Percentiles rank a stretch among this genome's conserved stretches.
phyloP scores from a whole-genome alignment of 2,329 filamentous ascomycete genomes.

The Arthrobotrys sphaeroides region DNA sequence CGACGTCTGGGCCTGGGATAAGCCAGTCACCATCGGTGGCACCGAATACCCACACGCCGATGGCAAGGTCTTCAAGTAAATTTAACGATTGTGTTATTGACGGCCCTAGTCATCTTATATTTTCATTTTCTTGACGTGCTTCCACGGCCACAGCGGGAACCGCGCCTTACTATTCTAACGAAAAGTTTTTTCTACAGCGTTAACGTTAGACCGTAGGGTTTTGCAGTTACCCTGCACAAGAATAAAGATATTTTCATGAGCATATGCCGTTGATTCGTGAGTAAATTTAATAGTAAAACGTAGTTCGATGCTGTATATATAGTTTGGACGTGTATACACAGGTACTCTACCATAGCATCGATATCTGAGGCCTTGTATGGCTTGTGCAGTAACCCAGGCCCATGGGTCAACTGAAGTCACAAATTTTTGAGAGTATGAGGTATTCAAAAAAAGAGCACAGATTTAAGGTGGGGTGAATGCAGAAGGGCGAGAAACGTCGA shows the following conservation, averaged over 20 bases:
- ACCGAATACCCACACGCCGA: constrained; percentile 89
- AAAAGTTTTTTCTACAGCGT: background rate
- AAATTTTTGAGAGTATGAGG: no score
- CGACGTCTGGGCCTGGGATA: constrained; percentile 91
- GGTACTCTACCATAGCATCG: no score
- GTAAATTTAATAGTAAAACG: no score
- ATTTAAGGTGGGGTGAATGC: no score
- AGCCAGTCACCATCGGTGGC: constrained; percentile 78
- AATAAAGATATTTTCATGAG: constrained; percentile 21
- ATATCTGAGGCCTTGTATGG: no score
- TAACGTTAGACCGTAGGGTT: background rate
- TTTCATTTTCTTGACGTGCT: constrained; percentile 2
- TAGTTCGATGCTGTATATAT: no score
- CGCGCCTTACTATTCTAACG: background rate
- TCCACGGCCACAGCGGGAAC: background rate
- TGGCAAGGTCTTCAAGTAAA: constrained; percentile 99
- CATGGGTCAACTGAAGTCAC: no score
- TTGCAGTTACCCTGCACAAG: constrained; percentile 1
- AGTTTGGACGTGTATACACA: no score
- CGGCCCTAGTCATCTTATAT: background rate
- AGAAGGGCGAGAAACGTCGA: background rate
- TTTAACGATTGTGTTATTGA: constrained; percentile 25
- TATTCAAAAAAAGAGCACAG: no score
- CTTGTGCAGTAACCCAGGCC: no score
- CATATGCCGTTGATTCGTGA: background rate